Evolutionary conservation across 139 green algal genomes (phyloP), one percentile per base, ranked within the genome.

Genomic region (Asterochloris erici): DNA sequence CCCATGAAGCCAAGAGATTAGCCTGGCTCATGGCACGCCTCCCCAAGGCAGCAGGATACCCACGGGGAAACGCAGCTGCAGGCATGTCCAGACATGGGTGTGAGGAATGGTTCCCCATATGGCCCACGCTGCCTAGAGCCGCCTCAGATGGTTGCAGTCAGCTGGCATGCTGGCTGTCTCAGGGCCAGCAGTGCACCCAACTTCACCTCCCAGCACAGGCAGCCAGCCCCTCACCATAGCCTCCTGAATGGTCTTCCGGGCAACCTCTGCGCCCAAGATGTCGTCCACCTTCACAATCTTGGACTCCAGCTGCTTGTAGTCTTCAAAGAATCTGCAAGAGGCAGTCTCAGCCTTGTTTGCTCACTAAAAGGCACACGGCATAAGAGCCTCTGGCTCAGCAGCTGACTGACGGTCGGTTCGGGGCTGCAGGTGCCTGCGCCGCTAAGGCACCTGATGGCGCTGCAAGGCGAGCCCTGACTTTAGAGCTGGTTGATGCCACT

Each of bases 241-340:
- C 29, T 97, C 91, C 26, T 85, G 90, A 78, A 98, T 90, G 47
- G 90, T 89, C 81, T 93, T 90, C 28, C 91, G 85, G 28, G 96
- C 94, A 47, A 93, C 88, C 47, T 92, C 89, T 61, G 87, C 80
- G 0, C 94, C 96, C 70, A 98, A 81, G 78, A 98, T 95, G 60
- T 98, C 94, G 74, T 98, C 95, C 54, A 98, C 96, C 79, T 92
- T 86, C 9, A 98, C 96, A 71, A 95, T 83, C 90, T 98, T 98
- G 89, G 98, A 90, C 90, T 98, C 95, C 77, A 97, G 97, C 91
- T 96, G 96, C 88, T 98, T 98, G 92, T 98, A 98, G 90, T 98
- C 94, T 88, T 97, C 92, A 79, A 98, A 98, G 85, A 98, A 97
- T 62, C 93, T 94, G 84, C 74, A 85, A 17, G 63, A 14, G 12